Conservation (phyloP, 768 basidiomycete genomes). For the Cystoderma amianthinum region DNA sequence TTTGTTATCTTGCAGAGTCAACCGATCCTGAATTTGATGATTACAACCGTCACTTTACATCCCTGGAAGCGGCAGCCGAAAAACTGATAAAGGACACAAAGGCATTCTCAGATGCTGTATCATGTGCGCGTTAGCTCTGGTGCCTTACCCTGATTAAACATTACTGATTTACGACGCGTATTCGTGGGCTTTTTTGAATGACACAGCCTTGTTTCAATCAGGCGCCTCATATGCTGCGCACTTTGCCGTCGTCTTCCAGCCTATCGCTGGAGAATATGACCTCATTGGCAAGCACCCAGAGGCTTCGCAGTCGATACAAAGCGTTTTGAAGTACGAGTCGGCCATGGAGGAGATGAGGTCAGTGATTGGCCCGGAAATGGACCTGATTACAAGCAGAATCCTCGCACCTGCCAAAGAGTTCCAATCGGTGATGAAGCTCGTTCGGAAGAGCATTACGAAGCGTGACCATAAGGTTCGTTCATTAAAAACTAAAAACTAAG, state of each 20-base stretch:
- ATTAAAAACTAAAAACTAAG: too few species aligned
- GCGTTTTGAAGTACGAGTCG: constrained; percentile 63
- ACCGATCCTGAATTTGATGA: constrained; percentile 89
- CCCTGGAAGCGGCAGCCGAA: constrained; percentile 76
- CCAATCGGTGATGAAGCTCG: constrained; percentile 76
- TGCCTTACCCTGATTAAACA: background rate
- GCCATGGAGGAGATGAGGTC: constrained; percentile 80
- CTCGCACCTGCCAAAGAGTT: constrained; percentile 86
- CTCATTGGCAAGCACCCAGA: constrained; percentile 75
- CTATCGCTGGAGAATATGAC: constrained; percentile 72
- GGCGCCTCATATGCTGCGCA: constrained; percentile 60
- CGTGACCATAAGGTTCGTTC: constrained; percentile 84
- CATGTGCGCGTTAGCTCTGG: constrained; percentile 37
- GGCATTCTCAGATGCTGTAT: constrained; percentile 78
- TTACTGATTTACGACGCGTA: constrained; percentile 4
- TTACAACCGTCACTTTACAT: constrained; percentile 67
- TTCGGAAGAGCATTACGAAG: constrained; percentile 93
- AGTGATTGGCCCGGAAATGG: constrained; percentile 81
- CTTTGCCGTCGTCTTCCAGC: constrained; percentile 56
- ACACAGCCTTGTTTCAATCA: constrained; percentile 56
- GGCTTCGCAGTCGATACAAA: constrained; percentile 68
- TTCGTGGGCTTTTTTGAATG: constrained; percentile 1
- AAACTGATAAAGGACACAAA: constrained; percentile 91
- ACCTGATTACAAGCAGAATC: constrained; percentile 87
- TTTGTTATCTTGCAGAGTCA: constrained; percentile 42